phyloP scores from a whole-genome alignment of 495 filamentous ascomycete genomes.

The Chlorociboria aeruginascens region DNA sequence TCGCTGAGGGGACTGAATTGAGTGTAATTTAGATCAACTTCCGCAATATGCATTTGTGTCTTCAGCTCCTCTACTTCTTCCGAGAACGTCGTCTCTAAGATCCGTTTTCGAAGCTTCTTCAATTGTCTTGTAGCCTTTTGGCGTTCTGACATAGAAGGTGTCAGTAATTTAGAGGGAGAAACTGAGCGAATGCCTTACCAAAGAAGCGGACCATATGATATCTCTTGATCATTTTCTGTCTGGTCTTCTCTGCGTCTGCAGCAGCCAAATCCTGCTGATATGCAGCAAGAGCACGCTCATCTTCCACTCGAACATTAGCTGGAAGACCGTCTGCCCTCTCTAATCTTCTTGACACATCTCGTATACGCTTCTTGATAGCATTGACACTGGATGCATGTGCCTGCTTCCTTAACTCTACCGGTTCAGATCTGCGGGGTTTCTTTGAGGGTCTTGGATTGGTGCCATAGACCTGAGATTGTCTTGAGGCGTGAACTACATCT shows the following conservation, averaged over 20 bases:
- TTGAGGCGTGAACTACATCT: constrained; percentile 13
- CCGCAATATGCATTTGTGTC: constrained; percentile 50
- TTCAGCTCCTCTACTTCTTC: constrained; percentile 38
- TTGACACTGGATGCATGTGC: constrained; percentile 31
- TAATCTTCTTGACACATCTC: constrained; percentile 33
- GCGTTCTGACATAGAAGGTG: constrained; percentile 42
- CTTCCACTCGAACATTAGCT: constrained; percentile 59
- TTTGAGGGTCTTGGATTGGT: constrained; percentile 15
- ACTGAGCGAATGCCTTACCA: constrained; percentile 34
- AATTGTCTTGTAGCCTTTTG: constrained; percentile 69
- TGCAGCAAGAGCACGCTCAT: constrained; percentile 68
- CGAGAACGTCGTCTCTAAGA: constrained; percentile 33
- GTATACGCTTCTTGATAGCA: constrained; percentile 39
- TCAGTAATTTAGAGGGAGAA: neutral
- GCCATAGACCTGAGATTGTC: constrained; percentile 15
- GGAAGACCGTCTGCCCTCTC: constrained; percentile 41
- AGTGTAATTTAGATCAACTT: constrained; percentile 79
- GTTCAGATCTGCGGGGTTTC: constrained; percentile 20
- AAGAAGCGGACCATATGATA: constrained; percentile 95
- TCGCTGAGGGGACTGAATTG: constrained; percentile 69
- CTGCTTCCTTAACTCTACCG: constrained; percentile 26
- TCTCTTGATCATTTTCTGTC: constrained; percentile 64
- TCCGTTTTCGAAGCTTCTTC: constrained; percentile 47
- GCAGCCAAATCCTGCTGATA: constrained; percentile 60
- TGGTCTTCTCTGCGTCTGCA: constrained; percentile 41